Evolutionary conservation across 768 basidiomycete species (phyloP), one percentile per base, ranked within the genome.

Genomic region (Phallus indusiatus): DNA sequence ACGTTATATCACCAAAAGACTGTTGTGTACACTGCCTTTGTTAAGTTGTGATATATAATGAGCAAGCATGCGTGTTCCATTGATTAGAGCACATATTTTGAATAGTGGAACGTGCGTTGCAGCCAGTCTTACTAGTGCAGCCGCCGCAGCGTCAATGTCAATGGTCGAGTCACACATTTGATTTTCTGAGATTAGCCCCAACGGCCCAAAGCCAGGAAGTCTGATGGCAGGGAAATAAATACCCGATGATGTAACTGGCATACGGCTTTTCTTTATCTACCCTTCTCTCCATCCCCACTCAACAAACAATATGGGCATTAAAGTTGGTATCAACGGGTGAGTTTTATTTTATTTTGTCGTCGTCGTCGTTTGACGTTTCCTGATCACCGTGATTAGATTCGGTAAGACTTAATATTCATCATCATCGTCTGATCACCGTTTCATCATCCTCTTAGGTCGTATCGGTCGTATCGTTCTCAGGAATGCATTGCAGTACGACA

Each of bases 401-500:
- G 90, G 90, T 90, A 70, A 70, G 86, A 68, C 48, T 21, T 54
- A 28, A 18, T 56, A 18, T 48, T 47, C 55, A 49, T 54, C 54
- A 24, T 24, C 28, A 28, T 24, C 36, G 11, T 5, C 36, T 53
- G 20, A 1, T 20, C 48, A 17, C 36, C 28, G 28, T 62, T 69
- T 51, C 71, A 20, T 47, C 47, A 2, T 49, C 66, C n/a, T 53
- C 11, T 56, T 70, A 93, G 95, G 95, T 81, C 95, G 96, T 81
- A 98, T 98, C 71, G 95, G 96, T 74, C 95, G 96, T 76, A 95
- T 98, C 73, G 96, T 98, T 64, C 79, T 88, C 74, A 88, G 96
- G 67, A 97, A 97, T 80, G 94, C 94, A 54, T 80, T 96, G 66
- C 76, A 83, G 65, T 75, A 81, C 69, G 72, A 77, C 56, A 83